Base-by-base conservation (phyloP, 1,284 basidiomycete species). In the Ustilago trichophora region DNA sequence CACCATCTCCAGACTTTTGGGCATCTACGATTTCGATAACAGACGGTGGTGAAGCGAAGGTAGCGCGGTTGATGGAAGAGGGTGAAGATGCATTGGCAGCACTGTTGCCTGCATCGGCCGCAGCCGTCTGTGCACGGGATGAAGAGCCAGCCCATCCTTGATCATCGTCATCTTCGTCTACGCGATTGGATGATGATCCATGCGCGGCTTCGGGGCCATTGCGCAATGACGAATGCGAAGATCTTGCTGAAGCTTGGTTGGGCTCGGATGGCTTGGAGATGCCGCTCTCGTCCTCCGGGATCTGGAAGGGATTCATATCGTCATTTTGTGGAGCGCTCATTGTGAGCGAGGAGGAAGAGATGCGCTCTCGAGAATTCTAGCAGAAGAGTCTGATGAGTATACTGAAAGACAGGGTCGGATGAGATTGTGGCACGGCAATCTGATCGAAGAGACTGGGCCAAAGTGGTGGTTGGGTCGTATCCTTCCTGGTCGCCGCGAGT, bases 1-100 rank as follows among this genome's bases (percentile, higher is more conserved):
- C 73, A 15, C 76, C 91, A 55, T 92, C 87, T 11, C 89, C 88
- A 13, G 93, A 97, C 87, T 98, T 98, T 83, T 91, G 88, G 4
- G 95, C 95, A 81, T 98, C 95, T 38, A 89, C 45, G n/a, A 71
- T 67, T 42, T 65, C 62, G 54, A 70, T 70, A 22, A 65, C 56
- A 3, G 67, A 70, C 1, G 40, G 67, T 8, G 67, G 62, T 4
- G 49, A 52, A 2, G 67, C 67, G 36, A 58, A 57, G 12, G 62
- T 70, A 5, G 46, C 45, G 9, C 59, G 54, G 16, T 36, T 33
- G 18, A 33, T 8, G 10, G 44, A 41, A 18, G 66, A 45, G 22
- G 59, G 59, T 11, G 60, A 55, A 11, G 35, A 45, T 16, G 42
- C 7, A 12, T 33, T 44, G 9, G 31, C 38, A 10, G 36, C 27